Base-by-base conservation (phyloP, 768 basidiomycete species). In the Hericium erinaceus region DNA sequence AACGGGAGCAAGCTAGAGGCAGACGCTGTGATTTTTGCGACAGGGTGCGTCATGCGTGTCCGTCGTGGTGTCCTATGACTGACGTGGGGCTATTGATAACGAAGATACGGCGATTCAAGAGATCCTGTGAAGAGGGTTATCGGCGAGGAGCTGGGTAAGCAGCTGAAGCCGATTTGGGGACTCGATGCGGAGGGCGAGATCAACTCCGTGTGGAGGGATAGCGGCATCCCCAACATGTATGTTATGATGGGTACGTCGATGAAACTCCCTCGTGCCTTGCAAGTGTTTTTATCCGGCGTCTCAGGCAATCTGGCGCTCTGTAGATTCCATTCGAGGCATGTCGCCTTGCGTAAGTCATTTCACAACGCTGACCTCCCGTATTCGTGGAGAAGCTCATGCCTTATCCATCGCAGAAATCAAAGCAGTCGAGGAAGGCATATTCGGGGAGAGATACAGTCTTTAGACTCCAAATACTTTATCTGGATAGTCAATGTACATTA, bases 291-390 rank as follows among this genome's bases (percentile, higher is more conserved):
- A 8, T 6, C 55, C 52, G 37, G 16, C 24, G 12, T 50, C 24
- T 11, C 56, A 80, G 78, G 81, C 12, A 84, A 84, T 64, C 66
- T 88, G 7, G 81, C 81, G 0, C 61, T 81, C 60, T 80, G 79
- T 58, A 75, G 86, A 0, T 87, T 85, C 75, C 76, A 84, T 67
- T 87, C 86, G 6, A 85, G 79, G 58, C 83, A 83, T 62, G 52
- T 87, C 40, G 84, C 83, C 0, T 71, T 86, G 50, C 83, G 83
- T 87, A 64, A 65, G 84, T 79, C 41, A 28, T 48, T 28, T 50
- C 11, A 33, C 33, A 33, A 33, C 7, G 33, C 33, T 33, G 7
- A 33, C 7, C 28, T 20, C 22, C 9, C 20, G 11, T 55, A 18
- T 11, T 33, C 6, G 0, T 11, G 41, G 18, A 18, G 41, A 44